Percentiles rank a stretch among this genome's conserved stretches.
phyloP scores from a whole-genome alignment of 1,284 basidiomycete genomes.

The Cutaneotrichosporon sp. region DNA sequence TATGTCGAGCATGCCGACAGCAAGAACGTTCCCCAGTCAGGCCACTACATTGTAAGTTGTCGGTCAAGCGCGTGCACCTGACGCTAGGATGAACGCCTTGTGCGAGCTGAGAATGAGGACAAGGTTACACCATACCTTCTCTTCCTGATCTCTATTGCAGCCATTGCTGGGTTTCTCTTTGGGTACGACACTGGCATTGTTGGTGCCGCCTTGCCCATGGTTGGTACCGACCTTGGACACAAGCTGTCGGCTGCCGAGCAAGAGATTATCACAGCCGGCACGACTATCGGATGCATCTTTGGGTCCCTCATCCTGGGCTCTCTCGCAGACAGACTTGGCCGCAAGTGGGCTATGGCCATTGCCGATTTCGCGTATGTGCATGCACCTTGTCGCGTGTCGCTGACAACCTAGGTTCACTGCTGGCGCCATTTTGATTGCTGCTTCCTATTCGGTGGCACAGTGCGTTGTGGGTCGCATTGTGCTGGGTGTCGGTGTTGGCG shows the following conservation, averaged over 20 bases:
- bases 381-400: background rate
- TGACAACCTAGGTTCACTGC: slow-evolving; percentile 16
- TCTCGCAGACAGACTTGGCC: slow-evolving; percentile 13
- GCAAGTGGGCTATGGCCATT: slow-evolving; percentile 20
- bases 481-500: slow-evolving; percentile 44
- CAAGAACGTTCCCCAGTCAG: background rate
- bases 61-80: no score
- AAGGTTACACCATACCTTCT: slow-evolving; percentile 35
- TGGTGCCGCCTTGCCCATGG: slow-evolving; percentile 18
- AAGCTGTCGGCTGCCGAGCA: slow-evolving; percentile 10
- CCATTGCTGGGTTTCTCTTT: slow-evolving; percentile 58
- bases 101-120: slow-evolving; percentile 23
- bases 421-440: slow-evolving; percentile 42
- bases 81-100: slow-evolving; percentile 20
- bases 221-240: slow-evolving; percentile 16
- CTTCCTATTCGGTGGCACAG: slow-evolving; percentile 31
- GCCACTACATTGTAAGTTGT: background rate
- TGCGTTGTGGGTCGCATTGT: slow-evolving; percentile 40
- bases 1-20: background rate
- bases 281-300: slow-evolving; percentile 24
- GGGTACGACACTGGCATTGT: slow-evolving; percentile 28
- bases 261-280: slow-evolving; percentile 23
- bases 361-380: slow-evolving; percentile 15
- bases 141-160: slow-evolving; percentile 33
- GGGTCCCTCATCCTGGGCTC: slow-evolving; percentile 12